Evolutionary conservation across 208 protist species (phyloP), one percentile per base, ranked within the genome.

Genomic region (Naegleria gruberi): DNA sequence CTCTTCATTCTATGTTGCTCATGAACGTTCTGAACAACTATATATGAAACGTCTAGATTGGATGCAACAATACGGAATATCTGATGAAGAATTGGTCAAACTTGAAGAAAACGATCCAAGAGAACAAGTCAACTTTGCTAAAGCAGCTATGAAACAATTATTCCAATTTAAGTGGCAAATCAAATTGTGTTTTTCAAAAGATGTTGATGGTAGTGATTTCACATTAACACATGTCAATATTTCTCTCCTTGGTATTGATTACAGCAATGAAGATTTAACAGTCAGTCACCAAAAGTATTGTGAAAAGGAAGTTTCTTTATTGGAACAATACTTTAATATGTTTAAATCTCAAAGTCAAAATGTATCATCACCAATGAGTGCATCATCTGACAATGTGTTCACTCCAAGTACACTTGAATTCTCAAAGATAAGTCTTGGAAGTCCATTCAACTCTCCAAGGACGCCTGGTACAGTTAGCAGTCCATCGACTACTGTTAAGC

Each of bases 101-200:
- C 34, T 77, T 7, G 65, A 77, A 77, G 30, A 19, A 37, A 37
- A 77, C 12, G 65, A 77, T 77, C 65, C 65, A 77, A 77, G 8
- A 77, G 65, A 77, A 37, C 17, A 77, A 37, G 30, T 77, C 34
- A 77, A 77, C n/a, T 77, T 77, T 77, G 0, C 65, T 37, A 77
- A 77, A 37, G 65, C 65, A 37, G 65, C 65, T 8, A 77, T 77
- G 65, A 77, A 77, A 37, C 65, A 77, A 77, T n/a, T 77, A 37
- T 77, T 77, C 65, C 65, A 77, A 77, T 77, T 77, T n/a, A 77
- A 77, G 17, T 77, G 65, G 65, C 65, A 77, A 77, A 77, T 77
- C 30, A 77, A 77, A n/a, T 77, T 77, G n/a, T 37, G 17, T 8
- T 77, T 77, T 37, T 77, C 30, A 37, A 77, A 77, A n/a, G 30